Evolutionary conservation across 2,329 filamentous ascomycete genomes (phyloP).

Genomic region (Colletotrichum theobromicola): DNA sequence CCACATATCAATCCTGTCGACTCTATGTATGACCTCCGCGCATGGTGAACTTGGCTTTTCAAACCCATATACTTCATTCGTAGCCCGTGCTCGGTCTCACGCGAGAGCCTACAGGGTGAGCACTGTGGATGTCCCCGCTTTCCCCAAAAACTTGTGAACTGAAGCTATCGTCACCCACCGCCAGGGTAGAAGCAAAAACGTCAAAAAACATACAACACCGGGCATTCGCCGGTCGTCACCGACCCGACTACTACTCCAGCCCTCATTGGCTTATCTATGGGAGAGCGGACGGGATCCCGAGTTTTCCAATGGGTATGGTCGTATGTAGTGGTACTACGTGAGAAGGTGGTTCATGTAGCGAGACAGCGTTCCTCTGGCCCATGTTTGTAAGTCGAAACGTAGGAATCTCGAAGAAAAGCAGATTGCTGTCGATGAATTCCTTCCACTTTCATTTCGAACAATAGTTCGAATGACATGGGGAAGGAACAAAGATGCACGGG

Average conservation of each 20-base stretch:
- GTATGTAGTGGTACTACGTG: neutral
- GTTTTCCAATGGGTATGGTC: neutral
- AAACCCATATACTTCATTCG: neutral
- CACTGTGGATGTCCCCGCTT: neutral
- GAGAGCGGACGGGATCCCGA: neutral
- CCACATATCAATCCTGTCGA: neutral
- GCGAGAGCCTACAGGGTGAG: neutral
- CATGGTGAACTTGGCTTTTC: neutral
- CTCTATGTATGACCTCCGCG: neutral
- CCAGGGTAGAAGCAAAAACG: neutral
- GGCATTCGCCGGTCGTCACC: neutral
- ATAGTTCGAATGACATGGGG: neutral
- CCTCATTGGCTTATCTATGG: neutral
- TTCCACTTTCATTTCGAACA: neutral
- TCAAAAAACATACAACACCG: neutral
- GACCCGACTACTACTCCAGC: neutral
- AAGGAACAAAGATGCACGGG: neutral
- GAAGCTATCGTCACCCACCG: neutral
- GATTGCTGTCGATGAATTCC: neutral
- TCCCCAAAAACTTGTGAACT: neutral
- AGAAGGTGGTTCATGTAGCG: neutral
- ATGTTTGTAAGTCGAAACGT: neutral
- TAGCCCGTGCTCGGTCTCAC: neutral
- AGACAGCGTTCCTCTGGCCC: neutral
- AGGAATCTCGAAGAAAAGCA: neutral